Percentiles rank a stretch among this genome's conserved stretches.
Conservation (phyloP, 768 basidiomycete species). For the Nidularia pulvinata region DNA sequence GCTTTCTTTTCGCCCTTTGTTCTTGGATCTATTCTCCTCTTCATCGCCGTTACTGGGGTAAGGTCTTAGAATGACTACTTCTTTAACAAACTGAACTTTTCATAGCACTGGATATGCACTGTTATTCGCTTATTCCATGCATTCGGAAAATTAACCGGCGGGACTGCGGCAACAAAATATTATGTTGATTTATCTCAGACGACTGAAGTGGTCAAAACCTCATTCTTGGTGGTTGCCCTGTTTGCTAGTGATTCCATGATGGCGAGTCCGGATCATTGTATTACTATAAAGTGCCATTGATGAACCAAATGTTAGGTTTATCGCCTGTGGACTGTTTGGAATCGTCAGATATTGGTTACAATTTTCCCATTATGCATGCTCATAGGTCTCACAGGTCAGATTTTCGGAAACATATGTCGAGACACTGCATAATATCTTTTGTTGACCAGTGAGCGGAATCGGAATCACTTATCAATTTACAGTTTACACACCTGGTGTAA, state of each 20-base stretch:
- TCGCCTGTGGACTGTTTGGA: conserved; percentile 5
- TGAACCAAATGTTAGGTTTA: neutral
- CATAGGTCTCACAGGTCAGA: neutral
- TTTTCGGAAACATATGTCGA: neutral
- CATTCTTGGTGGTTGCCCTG: neutral
- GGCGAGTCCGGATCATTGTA: neutral
- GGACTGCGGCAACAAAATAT: neutral
- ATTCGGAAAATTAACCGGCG: neutral
- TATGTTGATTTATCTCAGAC: neutral
- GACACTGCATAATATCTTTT: neutral
- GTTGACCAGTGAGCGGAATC: conserved; percentile 1
- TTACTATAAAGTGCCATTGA: neutral
- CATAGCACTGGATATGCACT: conserved; percentile 5
- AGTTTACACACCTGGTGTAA: neutral
- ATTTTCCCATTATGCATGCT: neutral
- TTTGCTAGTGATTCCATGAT: neutral
- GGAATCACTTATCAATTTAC: neutral
- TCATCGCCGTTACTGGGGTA: conserved; percentile 4
- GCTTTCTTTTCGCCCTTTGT: too few species aligned
- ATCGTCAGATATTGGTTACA: neutral
- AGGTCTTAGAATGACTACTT: neutral
- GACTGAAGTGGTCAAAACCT: neutral
- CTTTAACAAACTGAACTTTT: neutral
- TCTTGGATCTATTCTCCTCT: neutral
- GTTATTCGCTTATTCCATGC: conserved; percentile 2